Base-by-base conservation (phyloP, 352 stramenopile species). In the Globisporangium orthogonon region DNA sequence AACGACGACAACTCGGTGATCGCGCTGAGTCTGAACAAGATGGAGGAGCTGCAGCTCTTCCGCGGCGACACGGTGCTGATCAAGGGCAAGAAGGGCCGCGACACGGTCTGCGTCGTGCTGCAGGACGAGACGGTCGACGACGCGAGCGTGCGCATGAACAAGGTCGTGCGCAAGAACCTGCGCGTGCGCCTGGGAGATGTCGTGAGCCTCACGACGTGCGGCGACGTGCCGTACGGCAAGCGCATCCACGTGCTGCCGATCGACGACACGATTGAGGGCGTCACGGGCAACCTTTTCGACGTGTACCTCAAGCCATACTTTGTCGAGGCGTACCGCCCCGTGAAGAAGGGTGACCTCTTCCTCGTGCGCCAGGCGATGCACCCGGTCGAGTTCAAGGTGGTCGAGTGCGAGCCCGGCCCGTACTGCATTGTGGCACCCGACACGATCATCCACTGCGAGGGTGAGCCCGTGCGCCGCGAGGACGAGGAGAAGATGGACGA, bases 241-340 rank as follows among this genome's bases (percentile, higher is more conserved):
- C 89, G 96, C 55, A 97, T 99, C 62, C 96, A 99, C 74, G 95
- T 99, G 63, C 83, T 99, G 5, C 97, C 97, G 7, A 83, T 99
- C 46, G 97, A 99, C 62, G 97, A 99, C 76, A 99, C 97, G 18
- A 99, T 99, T 56, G 97, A 99, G 72, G 97, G 97, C 54, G 97
- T 99, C n/a, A 98, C 95, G 18, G 97, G 97, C 53, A 99, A 99
- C 84, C 69, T 99, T 6, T 99, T 99, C 65, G 97, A 99, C 69
- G 97, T 99, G 41, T 99, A 99, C 78, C 81, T 99, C 52, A 99
- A 99, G 80, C 97, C 97, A 14, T 99, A 99, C 85, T 99, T 99
- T 67, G 78, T 99, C 44, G 97, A 99, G 71, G 96, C 97, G 15
- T 99, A 99, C 77, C 95, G 97, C 51, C 97, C 97, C 6, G 90